Conservation (phyloP, 306 rosid species). For the Vigna unguiculata region DNA sequence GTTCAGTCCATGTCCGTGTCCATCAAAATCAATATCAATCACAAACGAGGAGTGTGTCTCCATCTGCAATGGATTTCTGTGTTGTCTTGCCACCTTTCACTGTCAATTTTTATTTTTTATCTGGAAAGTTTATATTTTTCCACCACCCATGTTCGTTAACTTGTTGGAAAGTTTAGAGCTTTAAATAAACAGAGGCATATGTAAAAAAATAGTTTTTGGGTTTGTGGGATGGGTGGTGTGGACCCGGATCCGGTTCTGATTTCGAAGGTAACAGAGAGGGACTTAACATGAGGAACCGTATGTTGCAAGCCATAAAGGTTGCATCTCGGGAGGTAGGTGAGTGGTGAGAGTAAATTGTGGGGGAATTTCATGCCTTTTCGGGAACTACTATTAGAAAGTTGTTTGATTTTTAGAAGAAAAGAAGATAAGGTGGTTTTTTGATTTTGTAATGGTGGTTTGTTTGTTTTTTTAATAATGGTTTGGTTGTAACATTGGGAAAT, state of each 20-base stretch:
- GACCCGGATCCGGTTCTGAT: constrained; percentile 38
- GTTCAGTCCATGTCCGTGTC: constrained; percentile 35
- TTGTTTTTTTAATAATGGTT: not conserved
- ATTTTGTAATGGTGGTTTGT: not conserved
- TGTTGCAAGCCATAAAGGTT: constrained; percentile 52
- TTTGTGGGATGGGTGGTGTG: constrained; percentile 3
- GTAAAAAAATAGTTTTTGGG: not conserved
- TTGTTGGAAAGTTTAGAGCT: not conserved
- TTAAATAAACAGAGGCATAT: not conserved
- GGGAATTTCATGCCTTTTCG: constrained; percentile 42
- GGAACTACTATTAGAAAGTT: constrained; percentile 39
- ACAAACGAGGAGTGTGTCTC: constrained; percentile 41
- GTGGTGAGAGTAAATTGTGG: constrained; percentile 49
- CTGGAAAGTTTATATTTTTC: not conserved
- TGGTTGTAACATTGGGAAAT: constrained; percentile 32
- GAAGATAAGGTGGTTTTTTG: not conserved
- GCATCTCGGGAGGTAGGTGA: constrained; percentile 30
- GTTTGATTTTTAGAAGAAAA: not conserved
- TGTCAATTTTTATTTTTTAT: not conserved
- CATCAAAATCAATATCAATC: constrained; percentile 41
- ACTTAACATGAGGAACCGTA: constrained; percentile 52
- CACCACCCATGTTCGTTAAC: not conserved
- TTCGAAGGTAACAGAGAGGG: constrained; percentile 52
- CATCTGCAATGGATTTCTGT: constrained; percentile 58
- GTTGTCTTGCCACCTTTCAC: constrained; percentile 55